phyloP scores from a whole-genome alignment of 495 filamentous ascomycete genomes.

The Lophiotrema nucula region DNA sequence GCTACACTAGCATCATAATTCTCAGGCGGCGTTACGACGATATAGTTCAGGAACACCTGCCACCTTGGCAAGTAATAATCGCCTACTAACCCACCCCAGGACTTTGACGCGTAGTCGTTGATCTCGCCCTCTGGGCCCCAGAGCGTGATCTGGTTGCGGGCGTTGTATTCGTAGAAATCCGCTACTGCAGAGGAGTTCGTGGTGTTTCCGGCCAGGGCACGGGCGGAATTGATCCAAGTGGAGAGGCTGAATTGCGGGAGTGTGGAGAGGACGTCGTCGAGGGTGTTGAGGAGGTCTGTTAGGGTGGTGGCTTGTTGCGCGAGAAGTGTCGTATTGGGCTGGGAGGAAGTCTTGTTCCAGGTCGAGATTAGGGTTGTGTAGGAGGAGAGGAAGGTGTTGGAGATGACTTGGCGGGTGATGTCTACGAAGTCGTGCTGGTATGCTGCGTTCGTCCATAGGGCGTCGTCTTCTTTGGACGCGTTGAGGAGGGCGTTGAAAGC shows the following conservation, averaged over 20 bases:
- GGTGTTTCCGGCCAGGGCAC: slow-evolving; percentile 37
- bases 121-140: slow-evolving; percentile 55
- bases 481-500: slow-evolving; percentile 47
- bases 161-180: slow-evolving; percentile 52
- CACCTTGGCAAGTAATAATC: slow-evolving; percentile 53
- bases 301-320: slow-evolving; percentile 38
- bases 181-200: slow-evolving; percentile 11
- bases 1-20: slow-evolving; percentile 8
- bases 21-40: slow-evolving; percentile 14
- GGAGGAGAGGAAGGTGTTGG: slow-evolving; percentile 47
- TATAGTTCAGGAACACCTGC: slow-evolving; percentile 50
- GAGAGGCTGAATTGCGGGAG: slow-evolving; percentile 48
- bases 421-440: slow-evolving; percentile 54
- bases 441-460: slow-evolving; percentile 48
- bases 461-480: slow-evolving; percentile 40
- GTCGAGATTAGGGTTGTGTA: slow-evolving; percentile 36
- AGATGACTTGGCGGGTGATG: slow-evolving; percentile 52
- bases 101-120: slow-evolving; percentile 52
- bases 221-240: slow-evolving; percentile 47
- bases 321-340: slow-evolving; percentile 35
- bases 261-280: slow-evolving; percentile 50
- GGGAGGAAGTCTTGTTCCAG: slow-evolving; percentile 38
- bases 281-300: slow-evolving; percentile 38
- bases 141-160: slow-evolving; percentile 54
- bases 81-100: slow-evolving; percentile 50